A percentile compares a stretch with the other conserved stretches of the same genome.
Evolutionary conservation across 2,329 filamentous ascomycete genomes (phyloP).

Genomic region (Neocatenulostroma microsporum): DNA sequence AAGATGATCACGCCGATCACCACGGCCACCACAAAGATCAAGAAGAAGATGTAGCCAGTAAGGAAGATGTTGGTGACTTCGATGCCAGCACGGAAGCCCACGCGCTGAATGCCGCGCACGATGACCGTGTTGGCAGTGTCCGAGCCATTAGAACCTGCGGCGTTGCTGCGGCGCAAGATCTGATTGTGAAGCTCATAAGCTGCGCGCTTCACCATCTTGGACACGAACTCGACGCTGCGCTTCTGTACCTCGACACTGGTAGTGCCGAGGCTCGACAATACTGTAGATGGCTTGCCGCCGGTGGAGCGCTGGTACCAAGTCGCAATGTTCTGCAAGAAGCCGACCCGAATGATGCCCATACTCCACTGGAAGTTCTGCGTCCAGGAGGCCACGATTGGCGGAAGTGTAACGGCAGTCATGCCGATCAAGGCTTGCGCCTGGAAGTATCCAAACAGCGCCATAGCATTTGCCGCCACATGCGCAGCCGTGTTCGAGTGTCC

Average conservation of each 20-base stretch:
- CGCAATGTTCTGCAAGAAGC: slow-evolving; percentile 80
- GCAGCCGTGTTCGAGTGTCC: slow-evolving; percentile 91
- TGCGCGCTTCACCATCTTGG: slow-evolving; percentile 49
- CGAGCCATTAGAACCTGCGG: slow-evolving; percentile 18
- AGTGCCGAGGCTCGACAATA: slow-evolving; percentile 64
- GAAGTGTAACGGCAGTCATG: slow-evolving; percentile 70
- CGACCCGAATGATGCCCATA: slow-evolving; percentile 85
- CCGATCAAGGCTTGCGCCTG: slow-evolving; percentile 89
- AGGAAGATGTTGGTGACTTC: slow-evolving; percentile 90
- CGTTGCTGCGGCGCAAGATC: slow-evolving; percentile 60
- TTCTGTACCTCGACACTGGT: slow-evolving; percentile 81
- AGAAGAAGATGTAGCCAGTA: slow-evolving; percentile 88
- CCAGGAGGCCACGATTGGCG: slow-evolving; percentile 85
- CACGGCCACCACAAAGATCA: no score
- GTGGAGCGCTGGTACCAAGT: slow-evolving; percentile 96
- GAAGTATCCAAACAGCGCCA: slow-evolving; percentile 93
- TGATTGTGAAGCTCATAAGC: slow-evolving; percentile 31
- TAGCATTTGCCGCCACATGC: slow-evolving; percentile 85
- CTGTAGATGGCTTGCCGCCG: slow-evolving; percentile 71
- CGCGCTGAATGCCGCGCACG: slow-evolving; percentile 80
- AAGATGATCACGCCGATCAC: slow-evolving; percentile 94
- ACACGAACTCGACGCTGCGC: slow-evolving; percentile 42
- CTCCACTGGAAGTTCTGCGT: slow-evolving; percentile 98
- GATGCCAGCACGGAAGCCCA: slow-evolving; percentile 81
- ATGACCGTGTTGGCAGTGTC: slow-evolving; percentile 52